Conservation (phyloP, 345 rosid species). For the Excoecaria agallocha region DNA sequence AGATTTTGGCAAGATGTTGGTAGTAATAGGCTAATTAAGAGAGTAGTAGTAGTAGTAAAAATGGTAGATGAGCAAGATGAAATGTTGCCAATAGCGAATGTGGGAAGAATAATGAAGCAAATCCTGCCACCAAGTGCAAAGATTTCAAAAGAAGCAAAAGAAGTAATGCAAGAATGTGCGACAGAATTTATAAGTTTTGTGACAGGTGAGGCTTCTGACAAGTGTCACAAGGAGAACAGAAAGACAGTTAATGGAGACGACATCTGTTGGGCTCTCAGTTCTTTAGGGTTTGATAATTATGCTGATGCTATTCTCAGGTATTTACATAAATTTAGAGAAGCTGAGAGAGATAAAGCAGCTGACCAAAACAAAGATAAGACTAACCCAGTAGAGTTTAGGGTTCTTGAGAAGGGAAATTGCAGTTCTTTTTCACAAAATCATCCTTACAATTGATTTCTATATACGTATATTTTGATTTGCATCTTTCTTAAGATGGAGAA, state of each 20-base stretch:
- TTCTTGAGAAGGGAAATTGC: constrained; percentile 52
- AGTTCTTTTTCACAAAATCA: constrained; percentile 27
- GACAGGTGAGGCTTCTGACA: constrained; percentile 31
- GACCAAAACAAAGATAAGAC: constrained; percentile 39
- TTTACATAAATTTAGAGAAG: constrained; percentile 28
- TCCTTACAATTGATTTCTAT: background rate
- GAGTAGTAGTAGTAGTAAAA: background rate
- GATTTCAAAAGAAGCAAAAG: constrained; percentile 33
- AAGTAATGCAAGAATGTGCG: constrained; percentile 34
- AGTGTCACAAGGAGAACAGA: constrained; percentile 38
- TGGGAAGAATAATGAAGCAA: constrained; percentile 32
- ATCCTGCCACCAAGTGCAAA: constrained; percentile 26
- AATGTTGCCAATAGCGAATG: constrained; percentile 32
- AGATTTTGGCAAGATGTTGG: background rate
- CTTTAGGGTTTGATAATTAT: constrained; percentile 28
- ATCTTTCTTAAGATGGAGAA: background rate
- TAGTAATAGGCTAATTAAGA: too few species aligned
- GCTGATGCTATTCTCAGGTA: constrained; percentile 23
- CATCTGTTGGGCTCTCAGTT: constrained; percentile 33
- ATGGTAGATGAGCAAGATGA: constrained; percentile 22
- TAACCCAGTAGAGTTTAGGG: constrained; percentile 30
- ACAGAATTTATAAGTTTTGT: constrained; percentile 35
- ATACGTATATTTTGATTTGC: background rate
- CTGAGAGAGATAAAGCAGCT: constrained; percentile 23
- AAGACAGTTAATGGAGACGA: constrained; percentile 39